phyloP scores from a whole-genome alignment of 1,284 basidiomycete species.

The Ustilago curta region DNA sequence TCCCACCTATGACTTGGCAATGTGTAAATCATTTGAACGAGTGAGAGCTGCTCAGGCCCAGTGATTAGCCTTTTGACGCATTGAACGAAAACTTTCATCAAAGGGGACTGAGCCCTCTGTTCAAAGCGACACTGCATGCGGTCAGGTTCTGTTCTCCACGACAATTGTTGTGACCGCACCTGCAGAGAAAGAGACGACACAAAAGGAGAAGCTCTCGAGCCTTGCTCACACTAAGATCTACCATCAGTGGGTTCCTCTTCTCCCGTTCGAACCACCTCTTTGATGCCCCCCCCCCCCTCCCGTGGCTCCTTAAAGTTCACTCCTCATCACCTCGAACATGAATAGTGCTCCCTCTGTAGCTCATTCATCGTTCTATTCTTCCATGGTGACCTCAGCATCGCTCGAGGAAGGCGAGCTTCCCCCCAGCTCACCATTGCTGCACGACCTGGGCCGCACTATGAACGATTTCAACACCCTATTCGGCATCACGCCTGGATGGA shows the following conservation, averaged over 20 bases:
- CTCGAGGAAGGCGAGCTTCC: conserved; percentile 4
- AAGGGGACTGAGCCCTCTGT: neutral
- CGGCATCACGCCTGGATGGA: neutral
- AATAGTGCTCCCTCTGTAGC: no score
- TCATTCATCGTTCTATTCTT: neutral
- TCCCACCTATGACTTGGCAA: neutral
- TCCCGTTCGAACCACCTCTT: neutral
- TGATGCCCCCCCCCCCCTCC: neutral
- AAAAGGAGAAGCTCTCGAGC: no score
- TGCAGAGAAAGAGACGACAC: no score
- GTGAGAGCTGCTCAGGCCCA: no score
- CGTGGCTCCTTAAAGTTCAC: neutral
- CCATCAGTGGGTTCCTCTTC: no score
- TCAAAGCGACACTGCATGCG: neutral
- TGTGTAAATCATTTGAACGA: neutral
- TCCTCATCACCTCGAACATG: conserved; percentile 5
- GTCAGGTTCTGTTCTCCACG: no score
- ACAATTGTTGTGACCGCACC: no score
- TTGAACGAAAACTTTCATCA: neutral
- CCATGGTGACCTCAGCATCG: neutral
- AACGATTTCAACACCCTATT: neutral
- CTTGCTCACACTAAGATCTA: no score
- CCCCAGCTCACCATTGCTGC: neutral
- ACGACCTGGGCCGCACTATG: neutral
- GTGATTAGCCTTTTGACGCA: neutral